Evolutionary conservation across 495 filamentous ascomycete species (phyloP).

Genomic region (Haplographium delicatum): DNA sequence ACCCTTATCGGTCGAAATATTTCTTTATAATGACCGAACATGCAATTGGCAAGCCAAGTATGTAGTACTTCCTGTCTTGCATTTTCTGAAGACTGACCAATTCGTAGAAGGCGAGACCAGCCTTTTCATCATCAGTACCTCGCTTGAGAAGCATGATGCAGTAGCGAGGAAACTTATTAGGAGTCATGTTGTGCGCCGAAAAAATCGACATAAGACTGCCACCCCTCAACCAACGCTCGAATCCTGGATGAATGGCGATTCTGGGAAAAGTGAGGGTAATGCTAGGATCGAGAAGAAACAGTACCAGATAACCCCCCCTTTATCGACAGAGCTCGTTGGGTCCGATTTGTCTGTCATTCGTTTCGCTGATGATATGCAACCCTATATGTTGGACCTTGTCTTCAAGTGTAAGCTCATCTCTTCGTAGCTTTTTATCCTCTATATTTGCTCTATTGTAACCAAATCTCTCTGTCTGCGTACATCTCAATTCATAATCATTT

Average conservation of each 20-base stretch:
- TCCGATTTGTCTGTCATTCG: slow-evolving; percentile 9
- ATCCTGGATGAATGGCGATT: background rate
- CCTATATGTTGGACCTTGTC: slow-evolving; percentile 11
- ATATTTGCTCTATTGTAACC: too few relatives aligned
- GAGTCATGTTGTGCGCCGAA: slow-evolving; percentile 42
- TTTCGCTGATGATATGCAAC: slow-evolving; percentile 29
- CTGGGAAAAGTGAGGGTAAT: background rate
- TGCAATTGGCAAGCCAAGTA: too few relatives aligned
- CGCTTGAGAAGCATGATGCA: background rate
- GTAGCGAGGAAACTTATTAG: background rate
- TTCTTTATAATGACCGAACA: too few relatives aligned
- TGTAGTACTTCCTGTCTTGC: too few relatives aligned
- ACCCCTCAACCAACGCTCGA: slow-evolving; percentile 20
- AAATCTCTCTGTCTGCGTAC: too few relatives aligned
- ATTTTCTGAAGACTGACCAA: too few relatives aligned
- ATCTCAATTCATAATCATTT: too few relatives aligned
- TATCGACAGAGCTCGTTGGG: background rate
- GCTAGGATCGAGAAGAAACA: too few relatives aligned
- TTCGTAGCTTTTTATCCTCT: too few relatives aligned
- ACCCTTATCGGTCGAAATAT: too few relatives aligned
- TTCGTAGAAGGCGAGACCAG: too few relatives aligned
- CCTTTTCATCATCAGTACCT: background rate
- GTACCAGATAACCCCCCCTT: too few relatives aligned
- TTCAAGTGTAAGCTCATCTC: slow-evolving; percentile 16
- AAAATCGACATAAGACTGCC: slow-evolving; percentile 27